Conservation (phyloP, 192 early-diverging fungal species). For the Mortierella antarctica region DNA sequence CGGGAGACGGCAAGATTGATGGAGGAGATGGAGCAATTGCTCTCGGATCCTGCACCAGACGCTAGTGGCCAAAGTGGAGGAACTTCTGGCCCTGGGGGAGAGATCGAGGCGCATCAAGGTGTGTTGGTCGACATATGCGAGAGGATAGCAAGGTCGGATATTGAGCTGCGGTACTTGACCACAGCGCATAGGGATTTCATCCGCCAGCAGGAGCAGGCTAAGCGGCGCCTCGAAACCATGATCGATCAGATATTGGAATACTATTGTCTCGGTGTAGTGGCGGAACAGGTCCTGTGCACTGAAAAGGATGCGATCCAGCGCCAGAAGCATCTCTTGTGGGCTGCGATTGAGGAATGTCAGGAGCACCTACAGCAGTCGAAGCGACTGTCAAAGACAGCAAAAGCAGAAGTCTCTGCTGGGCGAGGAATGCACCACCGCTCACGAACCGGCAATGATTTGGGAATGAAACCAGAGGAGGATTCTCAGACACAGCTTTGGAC, state of each 20-base stretch:
- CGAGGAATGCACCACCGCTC: no score
- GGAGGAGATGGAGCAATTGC: slow-evolving; percentile 41
- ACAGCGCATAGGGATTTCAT: slow-evolving; percentile 28
- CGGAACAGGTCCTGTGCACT: slow-evolving; percentile 10
- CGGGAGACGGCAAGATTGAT: slow-evolving; percentile 24
- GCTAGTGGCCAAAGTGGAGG: not conserved
- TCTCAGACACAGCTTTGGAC: no score
- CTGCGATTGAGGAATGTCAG: slow-evolving; percentile 17
- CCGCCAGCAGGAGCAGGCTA: slow-evolving; percentile 10
- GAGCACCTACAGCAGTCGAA: slow-evolving; percentile 17
- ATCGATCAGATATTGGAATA: slow-evolving; percentile 30
- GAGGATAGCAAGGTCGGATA: slow-evolving; percentile 30
- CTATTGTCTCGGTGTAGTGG: slow-evolving; percentile 11
- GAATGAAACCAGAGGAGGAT: no score
- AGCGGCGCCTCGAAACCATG: slow-evolving; percentile 1
- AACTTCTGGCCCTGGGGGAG: not conserved
- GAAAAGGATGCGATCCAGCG: slow-evolving; percentile 13
- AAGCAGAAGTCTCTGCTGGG: no score
- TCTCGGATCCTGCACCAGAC: slow-evolving; percentile 20
- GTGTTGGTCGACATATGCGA: slow-evolving; percentile 45
- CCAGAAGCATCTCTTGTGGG: slow-evolving; percentile 26
- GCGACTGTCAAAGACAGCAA: not conserved
- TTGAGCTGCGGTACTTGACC: slow-evolving; percentile 23
- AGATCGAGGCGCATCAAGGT: not conserved
- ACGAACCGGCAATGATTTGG: no score